Percentiles rank a stretch among this genome's conserved stretches.
Conservation (phyloP, 2,329 filamentous ascomycete species). For the Talaromyces pinophilus region DNA sequence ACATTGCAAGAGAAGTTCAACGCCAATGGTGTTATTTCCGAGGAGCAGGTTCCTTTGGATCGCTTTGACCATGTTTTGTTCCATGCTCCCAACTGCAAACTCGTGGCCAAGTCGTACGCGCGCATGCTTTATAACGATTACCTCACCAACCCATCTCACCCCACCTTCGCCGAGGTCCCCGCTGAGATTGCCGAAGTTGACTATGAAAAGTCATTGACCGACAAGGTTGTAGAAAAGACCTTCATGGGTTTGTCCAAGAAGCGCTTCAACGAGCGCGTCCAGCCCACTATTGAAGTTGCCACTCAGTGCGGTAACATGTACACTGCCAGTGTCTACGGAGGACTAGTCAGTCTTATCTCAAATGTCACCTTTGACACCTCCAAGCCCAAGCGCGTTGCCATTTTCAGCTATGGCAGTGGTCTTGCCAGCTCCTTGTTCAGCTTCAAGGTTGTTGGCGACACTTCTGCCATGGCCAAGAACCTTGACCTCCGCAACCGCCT, state of each 20-base stretch:
- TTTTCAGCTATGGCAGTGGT: slow-evolving; percentile 80
- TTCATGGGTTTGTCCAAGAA: slow-evolving; percentile 85
- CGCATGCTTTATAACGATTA: slow-evolving; percentile 86
- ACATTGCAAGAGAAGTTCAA: slow-evolving; percentile 55
- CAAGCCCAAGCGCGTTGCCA: slow-evolving; percentile 69
- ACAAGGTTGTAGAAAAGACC: slow-evolving; percentile 83
- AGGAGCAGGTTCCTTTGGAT: slow-evolving; percentile 66
- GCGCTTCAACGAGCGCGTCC: slow-evolving; percentile 75
- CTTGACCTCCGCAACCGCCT: slow-evolving; percentile 71
- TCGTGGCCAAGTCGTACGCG: slow-evolving; percentile 81
- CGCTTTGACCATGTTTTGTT: slow-evolving; percentile 82
- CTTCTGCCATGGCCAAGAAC: slow-evolving; percentile 65
- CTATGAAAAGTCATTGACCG: slow-evolving; percentile 75
- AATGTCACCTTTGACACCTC: slow-evolving; percentile 64
- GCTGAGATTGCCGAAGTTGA: slow-evolving; percentile 75
- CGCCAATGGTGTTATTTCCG: slow-evolving; percentile 49
- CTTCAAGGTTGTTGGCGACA: slow-evolving; percentile 65
- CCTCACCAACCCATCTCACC: slow-evolving; percentile 66
- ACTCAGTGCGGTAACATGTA: slow-evolving; percentile 73
- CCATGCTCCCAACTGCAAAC: slow-evolving; percentile 84
- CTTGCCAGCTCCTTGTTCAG: slow-evolving; percentile 75
- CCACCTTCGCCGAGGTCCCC: slow-evolving; percentile 72
- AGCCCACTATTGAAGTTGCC: slow-evolving; percentile 71
- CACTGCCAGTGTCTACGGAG: slow-evolving; percentile 61
- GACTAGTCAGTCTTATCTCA: slow-evolving; percentile 61